Conservation (phyloP, 202 grass and related monocot species). For the Digitaria exilis region DNA sequence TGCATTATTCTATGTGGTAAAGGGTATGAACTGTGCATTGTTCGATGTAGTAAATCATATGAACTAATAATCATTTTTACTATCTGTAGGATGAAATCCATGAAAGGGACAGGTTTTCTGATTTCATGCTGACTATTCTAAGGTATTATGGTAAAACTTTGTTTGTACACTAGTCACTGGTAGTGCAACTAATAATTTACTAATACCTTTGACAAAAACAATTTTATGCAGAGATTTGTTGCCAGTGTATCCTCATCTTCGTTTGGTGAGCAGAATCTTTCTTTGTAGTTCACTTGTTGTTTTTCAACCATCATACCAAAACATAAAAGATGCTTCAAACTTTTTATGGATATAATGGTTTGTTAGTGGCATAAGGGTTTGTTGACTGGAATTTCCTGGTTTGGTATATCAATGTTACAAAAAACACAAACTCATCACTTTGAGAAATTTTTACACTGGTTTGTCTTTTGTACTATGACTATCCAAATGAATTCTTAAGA, state of each 20-base stretch:
- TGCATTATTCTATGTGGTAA: conserved; percentile 11
- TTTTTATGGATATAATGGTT: conserved; percentile 16
- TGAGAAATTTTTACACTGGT: background rate
- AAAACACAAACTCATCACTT: background rate
- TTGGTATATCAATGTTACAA: background rate
- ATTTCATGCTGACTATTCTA: conserved; percentile 96
- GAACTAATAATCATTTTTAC: conserved; percentile 29
- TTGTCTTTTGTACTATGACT: background rate
- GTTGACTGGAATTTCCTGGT: background rate
- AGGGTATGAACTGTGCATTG: background rate
- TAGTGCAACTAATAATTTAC: conserved; percentile 31
- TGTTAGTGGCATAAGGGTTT: background rate
- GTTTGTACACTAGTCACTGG: conserved; percentile 27
- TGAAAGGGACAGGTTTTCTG: conserved; percentile 98
- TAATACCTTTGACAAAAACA: conserved; percentile 30
- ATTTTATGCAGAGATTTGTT: conserved; percentile 80
- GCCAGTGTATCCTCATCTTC: conserved; percentile 79
- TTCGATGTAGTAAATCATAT: background rate
- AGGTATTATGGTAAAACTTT: conserved; percentile 59
- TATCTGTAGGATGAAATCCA: conserved; percentile 94
- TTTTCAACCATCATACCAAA: background rate
- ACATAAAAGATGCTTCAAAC: background rate
- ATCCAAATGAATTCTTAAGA: background rate
- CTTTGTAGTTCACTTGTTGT: conserved; percentile 6
- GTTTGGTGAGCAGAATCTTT: conserved; percentile 62